A percentile compares a stretch with the other conserved stretches of the same genome.
These are phyloP conservation scores for Zymoseptoria brevis DNA, from an alignment of 2,329 filamentous ascomycete species.

Conservation along the genomic window DNA sequence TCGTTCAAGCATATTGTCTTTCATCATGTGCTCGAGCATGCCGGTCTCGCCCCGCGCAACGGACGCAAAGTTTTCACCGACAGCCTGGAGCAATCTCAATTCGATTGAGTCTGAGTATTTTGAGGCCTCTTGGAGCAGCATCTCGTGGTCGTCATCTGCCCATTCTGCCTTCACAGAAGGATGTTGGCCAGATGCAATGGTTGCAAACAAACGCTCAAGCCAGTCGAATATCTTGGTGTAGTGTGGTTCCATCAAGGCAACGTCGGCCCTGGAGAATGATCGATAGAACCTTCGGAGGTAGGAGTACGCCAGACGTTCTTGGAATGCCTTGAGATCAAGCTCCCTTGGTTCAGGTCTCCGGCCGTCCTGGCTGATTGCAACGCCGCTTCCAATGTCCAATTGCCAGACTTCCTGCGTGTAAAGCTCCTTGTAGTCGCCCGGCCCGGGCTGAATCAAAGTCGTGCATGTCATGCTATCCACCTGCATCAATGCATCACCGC, in stretches of 20 bases:
- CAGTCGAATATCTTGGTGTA: conserved; percentile 3
- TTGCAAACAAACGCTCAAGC: neutral
- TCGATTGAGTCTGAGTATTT: neutral
- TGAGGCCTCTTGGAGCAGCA: conserved; percentile 1
- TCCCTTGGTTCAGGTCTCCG: conserved; percentile 1
- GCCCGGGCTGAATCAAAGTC: conserved; percentile 2
- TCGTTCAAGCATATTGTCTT: conserved; percentile 6
- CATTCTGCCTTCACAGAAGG: conserved; percentile 4
- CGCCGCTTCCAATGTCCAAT: conserved; percentile 3
- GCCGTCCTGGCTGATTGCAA: conserved; percentile 1
- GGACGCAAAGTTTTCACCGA: conserved; percentile 4
- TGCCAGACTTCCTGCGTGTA: conserved; percentile 2
- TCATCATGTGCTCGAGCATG: conserved; percentile 7
- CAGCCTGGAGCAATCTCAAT: neutral
- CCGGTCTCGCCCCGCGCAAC: conserved; percentile 4
- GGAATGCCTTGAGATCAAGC: conserved; percentile 3
- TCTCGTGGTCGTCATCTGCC: conserved; percentile 2
- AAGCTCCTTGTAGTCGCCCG: conserved; percentile 3
- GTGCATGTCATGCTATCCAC: conserved; percentile 5
- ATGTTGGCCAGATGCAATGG: conserved; percentile 2
- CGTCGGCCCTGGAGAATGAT: conserved; percentile 3
- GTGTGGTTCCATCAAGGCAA: conserved; percentile 1
- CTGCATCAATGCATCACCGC: conserved; percentile 5
- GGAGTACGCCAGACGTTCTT: conserved; percentile 4
- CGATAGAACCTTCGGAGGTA: conserved; percentile 5